Conservation (phyloP, 202 grass and related monocot genomes). For the Musa balbisiana region DNA sequence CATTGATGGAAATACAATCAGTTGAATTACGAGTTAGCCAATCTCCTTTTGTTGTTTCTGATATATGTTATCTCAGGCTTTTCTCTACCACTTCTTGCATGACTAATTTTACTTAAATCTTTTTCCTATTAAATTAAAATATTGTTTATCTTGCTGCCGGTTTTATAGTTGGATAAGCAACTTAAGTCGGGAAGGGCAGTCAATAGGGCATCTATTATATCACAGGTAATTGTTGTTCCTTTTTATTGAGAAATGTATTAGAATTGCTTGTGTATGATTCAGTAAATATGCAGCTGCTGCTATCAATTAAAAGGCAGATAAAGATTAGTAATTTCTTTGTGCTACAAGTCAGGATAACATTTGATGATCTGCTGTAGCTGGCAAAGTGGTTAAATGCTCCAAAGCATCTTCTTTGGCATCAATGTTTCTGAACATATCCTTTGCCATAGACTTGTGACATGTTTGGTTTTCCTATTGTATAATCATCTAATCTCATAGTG, state of each 20-base stretch:
- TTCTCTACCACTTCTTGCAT: too few species aligned
- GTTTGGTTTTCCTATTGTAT: neutral
- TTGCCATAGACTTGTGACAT: neutral
- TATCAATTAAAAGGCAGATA: neutral
- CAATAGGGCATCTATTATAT: slow-evolving; percentile 46
- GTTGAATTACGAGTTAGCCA: too few species aligned
- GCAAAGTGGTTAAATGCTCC: neutral
- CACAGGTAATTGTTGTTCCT: slow-evolving; percentile 35
- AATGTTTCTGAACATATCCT: neutral
- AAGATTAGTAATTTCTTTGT: neutral
- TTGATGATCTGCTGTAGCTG: neutral
- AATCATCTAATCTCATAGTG: too few species aligned
- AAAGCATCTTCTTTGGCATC: neutral
- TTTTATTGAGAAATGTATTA: neutral
- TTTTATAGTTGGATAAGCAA: slow-evolving; percentile 47
- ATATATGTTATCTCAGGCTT: too few species aligned
- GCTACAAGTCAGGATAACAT: neutral
- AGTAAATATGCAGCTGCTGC: neutral
- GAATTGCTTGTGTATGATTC: neutral
- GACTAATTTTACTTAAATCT: neutral
- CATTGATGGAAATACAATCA: too few species aligned
- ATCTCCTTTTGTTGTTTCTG: too few species aligned
- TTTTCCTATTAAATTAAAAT: neutral
- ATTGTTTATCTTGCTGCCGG: neutral
- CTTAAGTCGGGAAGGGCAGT: slow-evolving; percentile 33